Evolutionary conservation across 768 basidiomycete species (phyloP), one percentile per base, ranked within the genome.

Genomic region (Pisolithus microcarpus): DNA sequence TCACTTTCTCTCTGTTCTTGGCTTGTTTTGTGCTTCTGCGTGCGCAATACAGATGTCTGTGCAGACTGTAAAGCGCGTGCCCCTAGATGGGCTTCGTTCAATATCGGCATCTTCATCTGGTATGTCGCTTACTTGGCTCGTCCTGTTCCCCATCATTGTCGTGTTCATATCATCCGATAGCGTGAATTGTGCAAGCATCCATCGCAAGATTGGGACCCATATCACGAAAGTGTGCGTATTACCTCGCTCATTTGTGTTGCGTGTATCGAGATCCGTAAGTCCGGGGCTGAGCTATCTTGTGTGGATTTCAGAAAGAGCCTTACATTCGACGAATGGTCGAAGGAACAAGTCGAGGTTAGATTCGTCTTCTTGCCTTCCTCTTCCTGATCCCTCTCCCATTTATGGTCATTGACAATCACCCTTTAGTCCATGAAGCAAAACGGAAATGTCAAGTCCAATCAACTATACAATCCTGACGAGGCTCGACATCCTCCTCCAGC

Each of bases 191-290:
- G 94, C 94, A 15, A 86, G 87, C 52, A 81, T 95, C 46, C 94
- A 97, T 71, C 79, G 94, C 48, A 95, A 94, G 73, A 84, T 97
- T 52, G 94, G 94, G 2, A 94, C 91, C 5, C 94, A 97, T 65
- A 75, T 92, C 57, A 82, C 87, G 0, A 93, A 96, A 81, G 89
- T 97, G 91, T 93, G 74, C 64, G 80, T 75, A 36, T 36, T 46
- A 15, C 19, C 28, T 46, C 7, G 34, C 52, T 7, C 26, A n/a
- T 52, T 44, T 42, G 24, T n/a, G 34, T 24, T 7, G 34, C 9
- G 42, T 49, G 9, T 28, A 10, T 28, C 26, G 24, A 23, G 18
- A 23, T 24, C 43, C 4, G n/a, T 47, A 36, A 28, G 28, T 23
- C 26, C 5, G 24, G n/a, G 31, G 28, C 39, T 39, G 34, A 49